A percentile compares a stretch with the other conserved stretches of the same genome.
These are phyloP conservation scores for Phytophthora citricola DNA, from an alignment of 352 stramenopile species.

Conservation along the genomic window DNA sequence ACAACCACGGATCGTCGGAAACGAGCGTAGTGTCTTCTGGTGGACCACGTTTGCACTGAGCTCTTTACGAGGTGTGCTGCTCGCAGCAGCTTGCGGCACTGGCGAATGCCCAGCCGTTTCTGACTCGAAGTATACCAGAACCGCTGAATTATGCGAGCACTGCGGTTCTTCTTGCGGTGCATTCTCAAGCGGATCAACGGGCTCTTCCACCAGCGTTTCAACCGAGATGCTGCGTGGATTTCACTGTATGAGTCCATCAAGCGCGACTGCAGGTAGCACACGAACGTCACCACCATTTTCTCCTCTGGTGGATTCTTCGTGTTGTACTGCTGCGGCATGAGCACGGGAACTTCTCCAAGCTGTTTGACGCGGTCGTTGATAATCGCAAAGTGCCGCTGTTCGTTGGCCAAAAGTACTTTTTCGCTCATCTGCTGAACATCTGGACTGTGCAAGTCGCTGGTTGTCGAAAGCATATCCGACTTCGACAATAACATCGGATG, in stretches of 20 bases:
- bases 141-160: slow-evolving; percentile 67
- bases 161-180: slow-evolving; percentile 64
- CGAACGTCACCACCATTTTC: slow-evolving; percentile 94
- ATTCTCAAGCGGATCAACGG: slow-evolving; percentile 59
- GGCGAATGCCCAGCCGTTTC: slow-evolving; percentile 73
- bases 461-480: slow-evolving; percentile 63
- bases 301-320: slow-evolving; percentile 92
- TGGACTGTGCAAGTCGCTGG: slow-evolving; percentile 27
- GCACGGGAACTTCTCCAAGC: slow-evolving; percentile 92
- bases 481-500: slow-evolving; percentile 91
- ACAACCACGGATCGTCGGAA: slow-evolving; percentile 40
- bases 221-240: slow-evolving; percentile 86
- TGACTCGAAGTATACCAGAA: slow-evolving; percentile 87
- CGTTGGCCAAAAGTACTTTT: slow-evolving; percentile 53
- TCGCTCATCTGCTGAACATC: slow-evolving; percentile 29
- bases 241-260: slow-evolving; percentile 95
- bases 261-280: slow-evolving; percentile 94
- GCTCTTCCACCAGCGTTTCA: slow-evolving; percentile 89
- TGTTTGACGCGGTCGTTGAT: slow-evolving; percentile 91
- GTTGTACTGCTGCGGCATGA: slow-evolving; percentile 90
- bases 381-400: slow-evolving; percentile 88
- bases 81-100: slow-evolving; percentile 68
- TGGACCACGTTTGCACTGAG: slow-evolving; percentile 34
- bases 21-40: slow-evolving; percentile 35
- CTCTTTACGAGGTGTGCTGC: slow-evolving; percentile 63